Base-by-base conservation (phyloP, 2,329 filamentous ascomycete species). In the Drechslerella dactyloides region DNA sequence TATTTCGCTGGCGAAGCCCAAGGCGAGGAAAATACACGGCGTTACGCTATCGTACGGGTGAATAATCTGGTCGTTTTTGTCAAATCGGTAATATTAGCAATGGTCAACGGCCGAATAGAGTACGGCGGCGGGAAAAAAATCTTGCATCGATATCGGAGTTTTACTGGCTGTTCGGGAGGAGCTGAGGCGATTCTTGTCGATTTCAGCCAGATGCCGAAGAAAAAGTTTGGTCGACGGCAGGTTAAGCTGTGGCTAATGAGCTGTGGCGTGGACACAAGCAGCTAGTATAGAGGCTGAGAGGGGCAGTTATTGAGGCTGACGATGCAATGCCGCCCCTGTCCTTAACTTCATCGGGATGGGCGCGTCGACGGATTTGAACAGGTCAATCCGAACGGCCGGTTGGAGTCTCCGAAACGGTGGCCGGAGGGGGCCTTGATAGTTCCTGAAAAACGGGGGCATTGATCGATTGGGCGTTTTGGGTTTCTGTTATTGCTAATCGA, bases 321-420 rank as follows among this genome's bases (percentile, higher is more conserved):
- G 55, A 72, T 56, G 53, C 17, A 51, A 30, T 44, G 50, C 17
- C 35, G 37, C 64, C n/a, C 53, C 54, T 56, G 35, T 60, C 54
- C 46, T 61, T 57, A 65, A 30, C 44, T 60, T 42, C 42, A 72
- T 65, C 11, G n/a, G 50, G 13, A 37, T 70, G 63, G 66, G 40
- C 17, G 5, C 23, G 51, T 59, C 48, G 59, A 70, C 59, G 13
- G 4, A 63, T 60, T 70, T 40, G 59, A 62, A 64, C 53, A 30
- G 53, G 52, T 59, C 55, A 55, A 70, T 7, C 58, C 59, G 66
- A 70, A 52, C 58, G 66, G 53, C 48, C 27, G 27, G 27, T 33
- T 70, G 50, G 66, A 70, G 2, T 48, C 46, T 53, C 66, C 66
- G 17, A 63, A 70, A 70, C 27, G 59, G 66, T 57, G 24, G 24